Conservation (phyloP, 768 basidiomycete species). For the Pisolithus marmoratus region DNA sequence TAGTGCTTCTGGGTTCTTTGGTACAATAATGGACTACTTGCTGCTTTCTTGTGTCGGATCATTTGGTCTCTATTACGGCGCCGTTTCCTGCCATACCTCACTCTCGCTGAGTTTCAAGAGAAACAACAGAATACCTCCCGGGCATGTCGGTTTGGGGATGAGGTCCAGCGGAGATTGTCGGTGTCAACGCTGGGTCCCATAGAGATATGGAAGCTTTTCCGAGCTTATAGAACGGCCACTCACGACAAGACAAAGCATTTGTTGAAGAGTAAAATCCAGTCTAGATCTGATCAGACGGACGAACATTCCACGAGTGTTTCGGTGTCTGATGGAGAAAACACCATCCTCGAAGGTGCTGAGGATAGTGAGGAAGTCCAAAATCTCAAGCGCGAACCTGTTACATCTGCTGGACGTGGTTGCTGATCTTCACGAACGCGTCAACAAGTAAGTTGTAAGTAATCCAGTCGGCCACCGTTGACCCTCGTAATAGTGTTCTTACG, state of each 20-base stretch:
- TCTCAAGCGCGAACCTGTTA: constrained; percentile 38
- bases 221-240: constrained; percentile 33
- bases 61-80: constrained; percentile 44
- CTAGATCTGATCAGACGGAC: neutral
- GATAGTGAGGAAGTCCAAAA: constrained; percentile 35
- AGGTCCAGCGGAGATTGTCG: constrained; percentile 41
- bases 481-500: constrained; percentile 47
- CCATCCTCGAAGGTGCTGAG: constrained; percentile 26
- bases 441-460: constrained; percentile 41
- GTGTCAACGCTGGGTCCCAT: constrained; percentile 42
- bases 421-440: constrained; percentile 58
- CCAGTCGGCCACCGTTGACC: neutral
- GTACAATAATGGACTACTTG: constrained; percentile 52
- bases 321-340: constrained; percentile 13
- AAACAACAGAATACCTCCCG: constrained; percentile 42
- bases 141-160: constrained; percentile 49
- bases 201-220: constrained; percentile 52
- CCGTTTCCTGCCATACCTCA: constrained; percentile 50
- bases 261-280: constrained; percentile 6
- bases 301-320: neutral
- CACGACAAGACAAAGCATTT: constrained; percentile 29
- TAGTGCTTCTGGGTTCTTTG: constrained; percentile 63
- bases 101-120: constrained; percentile 45
- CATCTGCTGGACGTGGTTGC: constrained; percentile 41
- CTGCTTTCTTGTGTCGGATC: constrained; percentile 44